Conservation (phyloP, 352 stramenopile genomes). For the Halophytophthora polymorphica region DNA sequence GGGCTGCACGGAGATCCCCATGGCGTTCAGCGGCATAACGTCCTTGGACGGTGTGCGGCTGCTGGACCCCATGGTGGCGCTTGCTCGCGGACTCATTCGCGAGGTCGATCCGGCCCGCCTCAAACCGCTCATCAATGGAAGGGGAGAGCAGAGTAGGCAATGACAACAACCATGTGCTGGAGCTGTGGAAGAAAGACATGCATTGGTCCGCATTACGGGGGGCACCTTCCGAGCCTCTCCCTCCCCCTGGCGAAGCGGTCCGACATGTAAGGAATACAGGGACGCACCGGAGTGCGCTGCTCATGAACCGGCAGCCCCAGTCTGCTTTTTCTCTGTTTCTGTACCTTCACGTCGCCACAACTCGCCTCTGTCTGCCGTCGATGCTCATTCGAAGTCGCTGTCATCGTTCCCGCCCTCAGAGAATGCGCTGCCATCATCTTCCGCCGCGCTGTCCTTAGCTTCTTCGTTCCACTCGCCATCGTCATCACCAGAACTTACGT, state of each 20-base stretch:
- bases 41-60: conserved; percentile 34
- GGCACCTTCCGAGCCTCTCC: conserved; percentile 4
- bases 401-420: conserved; percentile 48
- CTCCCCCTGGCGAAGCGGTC: too few species aligned
- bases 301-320: neutral
- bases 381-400: conserved; percentile 49
- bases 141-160: too few species aligned
- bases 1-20: conserved; percentile 54
- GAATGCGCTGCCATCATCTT: conserved; percentile 49
- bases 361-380: too few species aligned
- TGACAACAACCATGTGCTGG: too few species aligned
- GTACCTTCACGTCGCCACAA: too few species aligned
- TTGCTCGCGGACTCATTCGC: conserved; percentile 48
- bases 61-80: conserved; percentile 41
- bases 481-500: conserved; percentile 54
- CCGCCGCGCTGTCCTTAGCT: conserved; percentile 22
- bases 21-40: conserved; percentile 29
- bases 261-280: neutral
- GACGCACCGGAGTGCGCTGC: too few species aligned
- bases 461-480: conserved; percentile 30
- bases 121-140: too few species aligned
- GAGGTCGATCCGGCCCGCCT: conserved; percentile 39
- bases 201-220: too few species aligned
- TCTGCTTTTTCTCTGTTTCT: neutral
- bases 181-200: too few species aligned